Conservation (phyloP, 768 basidiomycete species). For the Cytidiella melzeri region DNA sequence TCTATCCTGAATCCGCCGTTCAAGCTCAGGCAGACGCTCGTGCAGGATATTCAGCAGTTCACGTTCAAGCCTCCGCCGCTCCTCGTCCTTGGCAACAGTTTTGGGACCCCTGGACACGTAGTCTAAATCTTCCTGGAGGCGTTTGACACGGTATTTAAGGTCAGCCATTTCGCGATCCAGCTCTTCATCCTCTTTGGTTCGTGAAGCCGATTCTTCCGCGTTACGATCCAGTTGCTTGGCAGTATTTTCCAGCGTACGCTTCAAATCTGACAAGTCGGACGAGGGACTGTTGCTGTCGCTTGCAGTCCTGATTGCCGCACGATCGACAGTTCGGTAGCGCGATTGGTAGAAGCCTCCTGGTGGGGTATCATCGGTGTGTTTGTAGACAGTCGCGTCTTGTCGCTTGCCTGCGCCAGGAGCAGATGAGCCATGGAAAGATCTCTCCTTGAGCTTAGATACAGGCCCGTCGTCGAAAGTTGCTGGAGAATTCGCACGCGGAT, state of each 20-base stretch:
- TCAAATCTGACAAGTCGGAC: slow-evolving; percentile 79
- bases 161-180: slow-evolving; percentile 89
- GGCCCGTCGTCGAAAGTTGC: slow-evolving; percentile 40
- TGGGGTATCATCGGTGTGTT: slow-evolving; percentile 62
- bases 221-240: slow-evolving; percentile 74
- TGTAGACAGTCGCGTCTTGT: slow-evolving; percentile 90
- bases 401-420: slow-evolving; percentile 51
- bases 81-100: slow-evolving; percentile 72
- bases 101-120: slow-evolving; percentile 75
- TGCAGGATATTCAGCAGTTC: slow-evolving; percentile 84
- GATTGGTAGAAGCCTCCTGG: slow-evolving; percentile 72
- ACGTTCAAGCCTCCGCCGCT: slow-evolving; percentile 79
- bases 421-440: slow-evolving; percentile 59
- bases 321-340: slow-evolving; percentile 77
- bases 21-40: slow-evolving; percentile 86
- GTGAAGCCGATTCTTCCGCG: slow-evolving; percentile 52
- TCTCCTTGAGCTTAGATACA: slow-evolving; percentile 57
- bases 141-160: slow-evolving; percentile 74
- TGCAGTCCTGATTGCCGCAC: slow-evolving; percentile 70
- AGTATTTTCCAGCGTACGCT: slow-evolving; percentile 73
- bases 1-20: slow-evolving; percentile 72
- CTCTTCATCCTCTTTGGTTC: slow-evolving; percentile 79
- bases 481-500: slow-evolving; percentile 69
- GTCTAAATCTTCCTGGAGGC: slow-evolving; percentile 89
- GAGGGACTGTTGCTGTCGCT: slow-evolving; percentile 57